Evolutionary conservation across 225 moss, liverwort and hornwort species (phyloP).

Genomic region (Pseudisothecium myosuroides): DNA sequence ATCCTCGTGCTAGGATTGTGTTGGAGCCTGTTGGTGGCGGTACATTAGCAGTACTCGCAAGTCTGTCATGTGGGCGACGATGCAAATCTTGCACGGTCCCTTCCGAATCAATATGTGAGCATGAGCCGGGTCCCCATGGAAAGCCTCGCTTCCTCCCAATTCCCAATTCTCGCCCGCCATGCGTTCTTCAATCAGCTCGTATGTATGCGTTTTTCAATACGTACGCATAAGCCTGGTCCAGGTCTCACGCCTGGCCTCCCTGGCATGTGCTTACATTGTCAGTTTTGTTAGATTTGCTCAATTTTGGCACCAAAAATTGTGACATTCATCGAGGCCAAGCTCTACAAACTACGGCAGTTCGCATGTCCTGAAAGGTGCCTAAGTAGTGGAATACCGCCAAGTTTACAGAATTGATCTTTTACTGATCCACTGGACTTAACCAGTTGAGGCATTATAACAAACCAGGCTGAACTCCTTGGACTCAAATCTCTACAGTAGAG

Average conservation of each 20-base stretch:
- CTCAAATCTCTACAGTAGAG: background rate
- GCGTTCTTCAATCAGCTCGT: background rate
- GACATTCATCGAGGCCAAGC: background rate
- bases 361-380: background rate
- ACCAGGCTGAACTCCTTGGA: background rate
- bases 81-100: conserved; percentile 24
- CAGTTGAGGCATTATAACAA: background rate
- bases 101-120: background rate
- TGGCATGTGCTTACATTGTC: background rate
- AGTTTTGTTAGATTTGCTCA: background rate
- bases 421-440: background rate
- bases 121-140: background rate
- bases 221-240: background rate
- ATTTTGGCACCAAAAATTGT: too few species aligned
- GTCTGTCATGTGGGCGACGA: conserved; percentile 1
- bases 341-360: background rate
- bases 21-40: background rate
- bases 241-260: background rate
- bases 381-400: background rate
- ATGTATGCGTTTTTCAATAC: background rate
- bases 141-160: background rate
- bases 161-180: background rate
- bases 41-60: background rate
- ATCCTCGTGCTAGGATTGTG: background rate
- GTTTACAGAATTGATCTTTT: background rate